Conservation (phyloP, 2,329 filamentous ascomycete species). For the Fusarium sp. region DNA sequence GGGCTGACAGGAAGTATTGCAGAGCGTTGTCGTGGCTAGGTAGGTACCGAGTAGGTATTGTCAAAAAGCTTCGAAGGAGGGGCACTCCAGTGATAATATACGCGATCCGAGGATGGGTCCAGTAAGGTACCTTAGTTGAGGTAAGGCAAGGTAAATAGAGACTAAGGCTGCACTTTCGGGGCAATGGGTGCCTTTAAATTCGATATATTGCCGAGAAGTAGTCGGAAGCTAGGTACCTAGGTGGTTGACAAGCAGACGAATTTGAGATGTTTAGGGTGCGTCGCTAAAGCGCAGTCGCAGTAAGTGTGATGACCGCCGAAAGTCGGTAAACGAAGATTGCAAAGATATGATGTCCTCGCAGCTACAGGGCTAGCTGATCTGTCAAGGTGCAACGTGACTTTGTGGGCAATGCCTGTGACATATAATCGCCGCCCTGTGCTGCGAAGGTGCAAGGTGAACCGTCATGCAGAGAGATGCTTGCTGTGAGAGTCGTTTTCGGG, state of each 20-base stretch:
- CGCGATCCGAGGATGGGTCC: not conserved
- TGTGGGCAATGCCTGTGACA: slow-evolving; percentile 18
- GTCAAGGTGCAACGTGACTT: slow-evolving; percentile 8
- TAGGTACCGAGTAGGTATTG: not conserved
- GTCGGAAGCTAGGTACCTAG: not conserved
- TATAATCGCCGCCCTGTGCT: slow-evolving; percentile 33
- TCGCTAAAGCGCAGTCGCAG: not conserved
- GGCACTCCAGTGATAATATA: slow-evolving; percentile 2
- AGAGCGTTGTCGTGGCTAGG: slow-evolving; percentile 8
- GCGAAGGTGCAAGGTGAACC: slow-evolving; percentile 21
- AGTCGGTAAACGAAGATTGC: not conserved
- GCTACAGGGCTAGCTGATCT: slow-evolving; percentile 33
- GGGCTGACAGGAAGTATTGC: not conserved
- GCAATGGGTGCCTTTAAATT: not conserved
- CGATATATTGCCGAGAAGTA: not conserved
- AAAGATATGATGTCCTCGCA: slow-evolving; percentile 22
- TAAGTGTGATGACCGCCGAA: not conserved
- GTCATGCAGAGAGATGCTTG: slow-evolving; percentile 15
- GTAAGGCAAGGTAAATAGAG: not conserved
- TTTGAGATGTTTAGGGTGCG: not conserved
- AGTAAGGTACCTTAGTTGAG: not conserved
- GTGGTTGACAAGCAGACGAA: not conserved
- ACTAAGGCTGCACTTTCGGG: not conserved
- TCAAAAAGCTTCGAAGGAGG: slow-evolving; percentile 6
- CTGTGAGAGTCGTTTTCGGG: slow-evolving; percentile 7